Evolutionary conservation across 192 early-diverging fungal genomes (phyloP).

Genomic region (Paraglomus occultum): DNA sequence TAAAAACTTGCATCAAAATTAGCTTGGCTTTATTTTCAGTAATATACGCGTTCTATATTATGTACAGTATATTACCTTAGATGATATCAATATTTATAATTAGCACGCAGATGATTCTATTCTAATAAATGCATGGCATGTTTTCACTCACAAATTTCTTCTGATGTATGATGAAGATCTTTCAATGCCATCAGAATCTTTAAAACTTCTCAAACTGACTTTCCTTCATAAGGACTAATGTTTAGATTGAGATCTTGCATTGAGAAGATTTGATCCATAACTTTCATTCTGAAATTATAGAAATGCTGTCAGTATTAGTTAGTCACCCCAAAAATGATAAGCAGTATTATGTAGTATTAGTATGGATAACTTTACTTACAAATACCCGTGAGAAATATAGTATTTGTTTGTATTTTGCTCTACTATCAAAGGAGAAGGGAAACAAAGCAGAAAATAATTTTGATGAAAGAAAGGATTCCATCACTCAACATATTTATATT

Average conservation of each 20-base stretch:
- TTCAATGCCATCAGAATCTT: slow-evolving; percentile 17
- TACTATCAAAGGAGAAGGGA: slow-evolving; percentile 26
- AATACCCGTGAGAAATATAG: slow-evolving; percentile 19
- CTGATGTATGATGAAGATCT: no score
- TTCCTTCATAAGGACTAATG: slow-evolving; percentile 23
- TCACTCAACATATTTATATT: slow-evolving; percentile 25
- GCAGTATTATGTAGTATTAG: no score
- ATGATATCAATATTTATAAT: no score
- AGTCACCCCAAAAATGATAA: slow-evolving; percentile 2
- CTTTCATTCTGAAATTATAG: slow-evolving; percentile 5
- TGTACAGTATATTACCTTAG: no score
- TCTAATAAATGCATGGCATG: no score
- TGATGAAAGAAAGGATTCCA: slow-evolving; percentile 19
- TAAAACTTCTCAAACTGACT: slow-evolving; percentile 2
- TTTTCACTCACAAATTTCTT: no score
- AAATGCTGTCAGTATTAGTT: no score
- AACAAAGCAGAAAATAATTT: slow-evolving; percentile 24
- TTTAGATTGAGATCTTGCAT: slow-evolving; percentile 26
- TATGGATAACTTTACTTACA: slow-evolving; percentile 26
- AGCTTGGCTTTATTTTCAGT: no score
- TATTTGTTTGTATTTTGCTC: slow-evolving; percentile 25
- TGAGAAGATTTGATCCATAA: slow-evolving; percentile 19
- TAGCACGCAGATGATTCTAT: no score
- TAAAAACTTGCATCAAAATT: no score
- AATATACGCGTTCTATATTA: no score